Evolutionary conservation across 1,284 basidiomycete species (phyloP).

Genomic region (Caloboletus firmus): DNA sequence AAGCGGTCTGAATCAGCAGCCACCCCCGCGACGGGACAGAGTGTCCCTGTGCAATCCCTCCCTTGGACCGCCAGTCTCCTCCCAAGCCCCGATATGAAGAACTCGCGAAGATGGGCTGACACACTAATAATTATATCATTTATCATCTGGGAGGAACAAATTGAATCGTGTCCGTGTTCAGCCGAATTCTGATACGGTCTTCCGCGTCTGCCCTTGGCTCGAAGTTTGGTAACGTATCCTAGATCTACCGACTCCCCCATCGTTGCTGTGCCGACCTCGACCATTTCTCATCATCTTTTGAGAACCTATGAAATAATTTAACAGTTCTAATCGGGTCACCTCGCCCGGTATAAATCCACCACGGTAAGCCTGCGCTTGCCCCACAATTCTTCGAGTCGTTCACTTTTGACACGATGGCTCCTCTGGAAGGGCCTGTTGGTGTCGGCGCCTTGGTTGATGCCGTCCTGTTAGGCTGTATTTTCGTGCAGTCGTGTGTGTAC

Average conservation of each 20-base stretch:
- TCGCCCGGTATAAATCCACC: slow-evolving; percentile 16
- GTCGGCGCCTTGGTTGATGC: slow-evolving; percentile 26
- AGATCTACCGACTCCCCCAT: not conserved
- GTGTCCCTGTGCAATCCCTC: not conserved
- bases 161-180: slow-evolving; percentile 8
- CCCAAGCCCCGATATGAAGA: slow-evolving; percentile 25
- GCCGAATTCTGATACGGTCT: slow-evolving; percentile 19
- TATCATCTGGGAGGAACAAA: too few species aligned
- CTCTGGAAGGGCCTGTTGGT: slow-evolving; percentile 30
- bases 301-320: slow-evolving; percentile 5
- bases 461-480: slow-evolving; percentile 24
- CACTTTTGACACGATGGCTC: slow-evolving; percentile 13
- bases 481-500: slow-evolving; percentile 30
- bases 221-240: slow-evolving; percentile 22
- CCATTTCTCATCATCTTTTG: slow-evolving; percentile 2
- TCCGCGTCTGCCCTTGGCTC: not conserved
- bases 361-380: not conserved
- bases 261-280: slow-evolving; percentile 20
- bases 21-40: not conserved
- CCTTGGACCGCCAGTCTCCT: not conserved
- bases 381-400: not conserved
- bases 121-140: too few species aligned
- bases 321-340: slow-evolving; percentile 11
- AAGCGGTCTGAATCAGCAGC: not conserved
- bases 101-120: slow-evolving; percentile 4